Evolutionary conservation across 75 land plant genomes (phyloP), one percentile per base, ranked within the genome.

Genomic region (Cryptomeria japonica): DNA sequence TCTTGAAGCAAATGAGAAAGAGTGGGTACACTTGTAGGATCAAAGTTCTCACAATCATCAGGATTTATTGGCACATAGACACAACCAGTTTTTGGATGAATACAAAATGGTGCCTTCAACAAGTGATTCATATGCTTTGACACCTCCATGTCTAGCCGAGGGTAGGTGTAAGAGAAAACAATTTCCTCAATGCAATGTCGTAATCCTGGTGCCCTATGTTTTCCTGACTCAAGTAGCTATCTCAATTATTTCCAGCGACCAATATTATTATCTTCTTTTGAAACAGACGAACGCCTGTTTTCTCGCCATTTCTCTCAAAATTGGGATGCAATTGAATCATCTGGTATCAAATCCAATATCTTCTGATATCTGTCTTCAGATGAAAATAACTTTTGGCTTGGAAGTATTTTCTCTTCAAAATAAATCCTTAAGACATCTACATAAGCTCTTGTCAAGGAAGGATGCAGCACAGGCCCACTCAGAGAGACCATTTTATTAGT

Each of bases 1-100:
- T 96, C 95, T 90, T 93, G 89, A 41, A 95, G 68, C 73, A 96
- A 94, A 96, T 96, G 96, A 68, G 96, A 86, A 88, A 98, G 93
- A 37, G 99, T 96, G 84, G 99, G 99, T 22, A 97, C 99, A 87
- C 87, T 85, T 75, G 96, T 93, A 15, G 99, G 99, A 93, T 98
- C 97, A 93, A 98, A 98, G 49, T 90, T 92, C 42, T 98, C 99
- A 91, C 99, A 98, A 49, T 90, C 39, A 15, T 93, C 84, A 64
- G 99, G 97, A 91, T 95, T 96, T 88, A 98, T 98, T 53, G 99
- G 99, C 78, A 98, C 93, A 91, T 99, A 98, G 42, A 97, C 97
- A 90, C 94, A 96, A 80, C 99, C 99, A 80, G 99, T 98, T 93
- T 97, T 95, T n/a, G 99, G 99, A 91, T 98, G 99, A 86, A 97